Evolutionary conservation across 2,329 filamentous ascomycete species (phyloP), one percentile per base, ranked within the genome.

Genomic region (Penicillium olsonii): DNA sequence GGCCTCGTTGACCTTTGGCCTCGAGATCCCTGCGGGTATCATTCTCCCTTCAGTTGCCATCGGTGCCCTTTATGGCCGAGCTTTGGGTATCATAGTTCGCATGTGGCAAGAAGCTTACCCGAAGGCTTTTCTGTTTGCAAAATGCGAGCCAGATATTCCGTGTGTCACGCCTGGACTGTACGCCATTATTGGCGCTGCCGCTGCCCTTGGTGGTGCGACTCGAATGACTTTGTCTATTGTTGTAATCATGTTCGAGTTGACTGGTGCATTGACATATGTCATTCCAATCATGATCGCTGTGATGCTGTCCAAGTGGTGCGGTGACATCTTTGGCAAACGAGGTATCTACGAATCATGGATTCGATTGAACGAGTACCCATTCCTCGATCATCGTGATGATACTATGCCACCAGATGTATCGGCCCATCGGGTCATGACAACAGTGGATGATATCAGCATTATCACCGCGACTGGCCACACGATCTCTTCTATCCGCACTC

Each of bases 311-410:
- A 99, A 99, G 75, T 99, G 94, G 94, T 90, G 96, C 20, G 94
- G 92, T 64, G 94, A 99, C 70, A 92, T 91, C 42, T 92, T 99
- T 69, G 91, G 90, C 20, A 89, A 90, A 48, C 84, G 87, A 42
- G 91, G 94, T 57, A 97, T 99, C 71, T 99, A 99, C 75, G 94
- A 99, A 69, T 87, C 88, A 46, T 99, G 94, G 94, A 99, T 99
- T 65, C 88, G 91, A 60, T 87, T 96, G 73, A 94, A 95, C 65
- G 90, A 89, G 59, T 99, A 97, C 67, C 94, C 94, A 0, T 96
- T 92, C 73, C 82, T 99, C 46, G 92, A 97, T 72, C 94, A 95
- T 68, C 87, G 86, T 61, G 91, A 96, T 64, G 88, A 94, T 63
- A 75, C 76, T 26, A 75, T 80, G 14, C 84, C 95, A 9, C 91